Conservation (phyloP, 2,329 filamentous ascomycete genomes). For the Penicillium verrucosum region DNA sequence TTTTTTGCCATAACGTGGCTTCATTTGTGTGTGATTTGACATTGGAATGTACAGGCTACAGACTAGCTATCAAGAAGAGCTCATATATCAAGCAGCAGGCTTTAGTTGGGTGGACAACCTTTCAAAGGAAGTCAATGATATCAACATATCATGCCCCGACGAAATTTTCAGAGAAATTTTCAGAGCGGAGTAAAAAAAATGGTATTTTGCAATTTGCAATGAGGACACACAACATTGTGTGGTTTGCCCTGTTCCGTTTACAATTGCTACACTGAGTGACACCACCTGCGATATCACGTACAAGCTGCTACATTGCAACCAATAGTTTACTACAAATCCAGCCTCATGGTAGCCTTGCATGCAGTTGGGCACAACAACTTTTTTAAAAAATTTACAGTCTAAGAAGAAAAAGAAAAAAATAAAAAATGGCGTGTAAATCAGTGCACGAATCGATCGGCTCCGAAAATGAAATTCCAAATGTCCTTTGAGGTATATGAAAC, state of each 20-base stretch:
- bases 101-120: no score
- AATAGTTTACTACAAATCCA: neutral
- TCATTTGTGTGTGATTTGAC: neutral
- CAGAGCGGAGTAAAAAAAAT: neutral
- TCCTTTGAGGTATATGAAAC: constrained; percentile 7
- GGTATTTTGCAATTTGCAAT: no score
- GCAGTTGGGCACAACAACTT: neutral
- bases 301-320: neutral
- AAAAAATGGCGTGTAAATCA: neutral
- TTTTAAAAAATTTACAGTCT: neutral
- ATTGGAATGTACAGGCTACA: no score
- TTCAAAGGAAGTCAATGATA: neutral
- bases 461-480: constrained; percentile 7
- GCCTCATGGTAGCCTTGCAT: neutral
- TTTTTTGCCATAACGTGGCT: no score
- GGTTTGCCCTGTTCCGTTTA: neutral
- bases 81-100: no score
- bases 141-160: neutral
- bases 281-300: neutral
- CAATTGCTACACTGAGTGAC: neutral
- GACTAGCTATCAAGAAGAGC: neutral
- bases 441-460: constrained; percentile 2
- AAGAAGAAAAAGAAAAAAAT: neutral
- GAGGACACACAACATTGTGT: neutral
- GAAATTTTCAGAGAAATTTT: neutral